Evolutionary conservation across 331 rosid genomes (phyloP), one percentile per base, ranked within the genome.

Genomic region (Phaseolus coccineus): DNA sequence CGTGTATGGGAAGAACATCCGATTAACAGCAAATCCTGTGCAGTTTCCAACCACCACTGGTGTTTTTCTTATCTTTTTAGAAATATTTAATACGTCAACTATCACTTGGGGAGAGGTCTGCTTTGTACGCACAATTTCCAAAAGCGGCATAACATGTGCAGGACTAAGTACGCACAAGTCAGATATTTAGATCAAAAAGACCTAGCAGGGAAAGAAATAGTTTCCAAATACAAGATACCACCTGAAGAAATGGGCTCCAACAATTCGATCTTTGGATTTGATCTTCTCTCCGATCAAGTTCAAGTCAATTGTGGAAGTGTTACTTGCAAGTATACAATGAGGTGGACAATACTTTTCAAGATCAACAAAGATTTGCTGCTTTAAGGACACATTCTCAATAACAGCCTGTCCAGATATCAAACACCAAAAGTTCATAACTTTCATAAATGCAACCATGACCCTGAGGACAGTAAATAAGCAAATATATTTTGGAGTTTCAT

Each of bases 181-280:
- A 61, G 63, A 47, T 59, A 48, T 3, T 74, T 9, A 48, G 51
- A 50, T 53, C 66, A 84, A 81, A 46, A 46, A 46, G 51, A 46
- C 1, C 11, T 12, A 11, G 91, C 97, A 79, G 93, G 92, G n/a
- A 6, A 52, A 22, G 47, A 6, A 59, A 30, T 22, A 39, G 16
- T 27, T 65, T 39, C 7, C 10, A 31, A 65, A 44, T 27, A 71
- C 57, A n/a, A 10, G 57, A 77, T 47, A 52, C 69, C 80, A 95
- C 99, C 99, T 96, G 81, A 93, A 96, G 86, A 96, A 96, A 91
- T 93, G 99, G 58, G 98, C 97, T 76, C 99, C 99, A 52, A 90
- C 57, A 74, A 96, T 91, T 69, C 98, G 92, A 81, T 90, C 92
- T 68, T 88, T 90, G 82, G 93, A 93, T 73, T 80, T 91, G 66